These are phyloP conservation scores for Backusella parvicylindrica DNA, from an alignment of 192 early-diverging fungal species.

Conservation along the genomic window DNA sequence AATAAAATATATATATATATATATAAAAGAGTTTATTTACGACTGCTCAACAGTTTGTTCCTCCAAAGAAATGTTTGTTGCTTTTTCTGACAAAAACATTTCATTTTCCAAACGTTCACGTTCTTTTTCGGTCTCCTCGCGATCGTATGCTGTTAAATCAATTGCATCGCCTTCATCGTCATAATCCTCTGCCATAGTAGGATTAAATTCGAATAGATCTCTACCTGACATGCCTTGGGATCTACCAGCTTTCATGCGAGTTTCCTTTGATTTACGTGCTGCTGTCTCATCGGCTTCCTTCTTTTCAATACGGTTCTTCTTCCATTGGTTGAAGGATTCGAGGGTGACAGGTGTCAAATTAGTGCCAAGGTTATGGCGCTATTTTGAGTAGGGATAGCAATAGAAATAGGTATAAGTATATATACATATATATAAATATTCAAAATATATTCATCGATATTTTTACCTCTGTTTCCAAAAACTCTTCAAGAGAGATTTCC, in stretches of 20 bases:
- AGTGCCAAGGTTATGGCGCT: constrained; percentile 91
- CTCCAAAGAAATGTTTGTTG: neutral
- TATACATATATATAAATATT: neutral
- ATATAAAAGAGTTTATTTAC: neutral
- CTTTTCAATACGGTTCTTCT: constrained; percentile 75
- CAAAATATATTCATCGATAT: neutral
- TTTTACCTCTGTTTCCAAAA: constrained; percentile 89
- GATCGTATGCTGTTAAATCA: constrained; percentile 72
- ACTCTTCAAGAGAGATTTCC: constrained; percentile 94
- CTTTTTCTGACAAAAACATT: neutral
- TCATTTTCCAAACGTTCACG: constrained; percentile 26
- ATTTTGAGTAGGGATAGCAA: too few species aligned
- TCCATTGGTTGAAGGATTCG: constrained; percentile 92
- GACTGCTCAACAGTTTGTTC: constrained; percentile 5
- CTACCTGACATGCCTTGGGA: constrained; percentile 92
- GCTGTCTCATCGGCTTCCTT: constrained; percentile 63
- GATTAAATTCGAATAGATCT: constrained; percentile 98
- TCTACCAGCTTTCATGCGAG: constrained; percentile 81
- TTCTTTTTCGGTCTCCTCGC: constrained; percentile 57
- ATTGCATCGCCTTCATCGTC: constrained; percentile 82
- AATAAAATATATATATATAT: neutral
- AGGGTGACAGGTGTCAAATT: constrained; percentile 94
- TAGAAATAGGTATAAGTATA: too few species aligned
- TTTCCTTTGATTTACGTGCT: constrained; percentile 77
- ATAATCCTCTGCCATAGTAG: constrained; percentile 67